A percentile compares a stretch with the other conserved stretches of the same genome.
Conservation (phyloP, 371 early-diverging fungal genomes). For the Syncephalis plumigaleata region DNA sequence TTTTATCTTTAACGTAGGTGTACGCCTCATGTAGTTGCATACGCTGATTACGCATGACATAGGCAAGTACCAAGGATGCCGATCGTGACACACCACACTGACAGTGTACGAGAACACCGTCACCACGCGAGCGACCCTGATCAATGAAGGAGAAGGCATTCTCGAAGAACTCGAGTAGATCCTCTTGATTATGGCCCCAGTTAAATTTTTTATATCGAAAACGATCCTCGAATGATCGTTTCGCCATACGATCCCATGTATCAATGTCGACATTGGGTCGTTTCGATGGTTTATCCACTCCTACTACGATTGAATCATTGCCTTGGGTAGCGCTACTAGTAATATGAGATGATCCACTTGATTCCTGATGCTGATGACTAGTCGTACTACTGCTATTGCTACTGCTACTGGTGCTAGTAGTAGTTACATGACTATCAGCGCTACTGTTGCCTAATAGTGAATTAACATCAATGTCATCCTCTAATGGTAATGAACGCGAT, state of each 20-base stretch:
- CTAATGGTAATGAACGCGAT: too few species aligned
- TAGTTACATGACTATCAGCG: too few species aligned
- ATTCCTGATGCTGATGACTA: too few species aligned
- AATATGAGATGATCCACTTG: too few species aligned
- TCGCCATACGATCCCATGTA: not conserved
- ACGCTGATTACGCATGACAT: slow-evolving; percentile 52
- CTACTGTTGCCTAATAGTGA: too few species aligned
- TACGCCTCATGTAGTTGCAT: slow-evolving; percentile 53
- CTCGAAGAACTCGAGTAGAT: slow-evolving; percentile 39
- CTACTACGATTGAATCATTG: too few species aligned
- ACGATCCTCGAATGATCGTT: not conserved
- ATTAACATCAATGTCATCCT: too few species aligned
- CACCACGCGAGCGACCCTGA: slow-evolving; percentile 25
- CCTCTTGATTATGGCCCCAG: slow-evolving; percentile 66
- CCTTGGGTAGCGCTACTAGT: too few species aligned
- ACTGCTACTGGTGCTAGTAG: too few species aligned
- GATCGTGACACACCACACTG: slow-evolving; percentile 81
- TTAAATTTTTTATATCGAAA: slow-evolving; percentile 34
- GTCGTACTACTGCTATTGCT: too few species aligned
- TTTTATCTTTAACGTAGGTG: slow-evolving; percentile 46
- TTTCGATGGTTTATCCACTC: slow-evolving; percentile 8
- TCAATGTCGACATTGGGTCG: slow-evolving; percentile 6
- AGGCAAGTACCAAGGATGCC: slow-evolving; percentile 73
- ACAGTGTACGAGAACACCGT: slow-evolving; percentile 68
- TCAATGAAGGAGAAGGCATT: slow-evolving; percentile 55